Percentiles rank a stretch among this genome's conserved stretches.
Conservation (phyloP, 2,329 filamentous ascomycete genomes). For the Neonectria neomacrospora region DNA sequence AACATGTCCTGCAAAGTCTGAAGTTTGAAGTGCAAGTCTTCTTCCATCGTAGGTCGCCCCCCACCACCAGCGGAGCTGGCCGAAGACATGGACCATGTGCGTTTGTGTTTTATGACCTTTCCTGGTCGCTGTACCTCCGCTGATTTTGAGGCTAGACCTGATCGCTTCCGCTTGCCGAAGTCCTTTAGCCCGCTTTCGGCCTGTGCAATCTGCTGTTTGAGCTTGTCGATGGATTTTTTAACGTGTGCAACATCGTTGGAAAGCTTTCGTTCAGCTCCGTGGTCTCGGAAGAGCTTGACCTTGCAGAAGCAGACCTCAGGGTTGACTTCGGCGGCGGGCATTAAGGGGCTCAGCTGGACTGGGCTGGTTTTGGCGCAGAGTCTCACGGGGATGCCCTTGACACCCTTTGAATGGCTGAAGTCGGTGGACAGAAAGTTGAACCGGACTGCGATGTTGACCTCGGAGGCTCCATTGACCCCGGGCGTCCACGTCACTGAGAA, state of each 20-base stretch:
- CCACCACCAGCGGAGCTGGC: conserved; percentile 66
- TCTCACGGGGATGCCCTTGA: conserved; percentile 95
- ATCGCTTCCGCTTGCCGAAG: conserved; percentile 72
- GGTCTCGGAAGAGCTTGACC: conserved; percentile 95
- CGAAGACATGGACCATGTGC: conserved; percentile 96
- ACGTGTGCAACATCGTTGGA: conserved; percentile 95
- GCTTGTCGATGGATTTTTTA: conserved; percentile 95
- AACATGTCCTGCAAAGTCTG: conserved; percentile 89
- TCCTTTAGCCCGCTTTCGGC: conserved; percentile 75
- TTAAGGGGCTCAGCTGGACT: conserved; percentile 63
- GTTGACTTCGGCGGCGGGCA: conserved; percentile 56
- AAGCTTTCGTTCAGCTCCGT: conserved; percentile 93
- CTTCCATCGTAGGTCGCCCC: conserved; percentile 67
- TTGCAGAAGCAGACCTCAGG: conserved; percentile 93
- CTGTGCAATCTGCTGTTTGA: conserved; percentile 92
- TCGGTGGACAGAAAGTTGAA: conserved; percentile 99
- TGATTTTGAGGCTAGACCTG: conserved; percentile 59
- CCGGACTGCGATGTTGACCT: conserved; percentile 88
- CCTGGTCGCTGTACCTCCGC: conserved; percentile 71
- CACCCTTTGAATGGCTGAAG: conserved; percentile 98
- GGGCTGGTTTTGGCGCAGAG: conserved; percentile 90
- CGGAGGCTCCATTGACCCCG: conserved; percentile 72
- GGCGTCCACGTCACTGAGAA: conserved; percentile 93
- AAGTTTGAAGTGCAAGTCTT: conserved; percentile 83
- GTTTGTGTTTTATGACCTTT: conserved; percentile 90